Evolutionary conservation across 163 green algal species (phyloP), one percentile per base, ranked within the genome.

Genomic region (Scenedesmus sp.): DNA sequence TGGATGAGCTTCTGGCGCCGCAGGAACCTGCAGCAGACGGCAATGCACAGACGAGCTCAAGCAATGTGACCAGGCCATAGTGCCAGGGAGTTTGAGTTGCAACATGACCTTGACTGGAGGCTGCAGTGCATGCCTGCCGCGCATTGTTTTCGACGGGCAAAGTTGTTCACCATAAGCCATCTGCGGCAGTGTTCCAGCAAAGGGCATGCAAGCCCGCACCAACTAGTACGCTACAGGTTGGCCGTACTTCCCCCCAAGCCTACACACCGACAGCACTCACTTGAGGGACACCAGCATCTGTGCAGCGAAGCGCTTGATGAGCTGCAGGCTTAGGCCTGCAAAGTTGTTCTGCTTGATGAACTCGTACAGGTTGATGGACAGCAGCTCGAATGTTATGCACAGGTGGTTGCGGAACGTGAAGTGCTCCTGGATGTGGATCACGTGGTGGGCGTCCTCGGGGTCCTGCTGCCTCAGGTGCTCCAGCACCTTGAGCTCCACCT

Each of bases 311-410:
- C 96, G 95, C 53, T 96, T 93, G 81, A 98, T 96, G 72, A 97
- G 93, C 12, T 90, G 88, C 76, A 98, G 88, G 56, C 72, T 94
- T 42, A 97, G 93, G 4, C 96, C 96, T 49, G 81, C 79, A 93
- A 98, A 98, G 65, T 97, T 96, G 88, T 97, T 97, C 65, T 96
- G 94, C 90, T 97, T 97, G 49, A 98, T 94, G 88, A 98, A 97
- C 87, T 99, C 97, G 91, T 99, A 99, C 91, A 99, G 94, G 93
- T 99, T 99, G 89, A 97, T 93, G 22, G 93, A 95, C 15, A 99
- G 96, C 81, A 99, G 94, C 95, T 99, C 97, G 92, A 99, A 99
- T 22, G 92, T 94, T 85, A 99, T 98, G 95, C 97, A 99, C 40
- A 98, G 93, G 94, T 99, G 97, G 88, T 93, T 95, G 16, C 97